These are phyloP conservation scores for Alternaria atra DNA, from an alignment of 2,329 filamentous ascomycete genomes.

Conservation along the genomic window DNA sequence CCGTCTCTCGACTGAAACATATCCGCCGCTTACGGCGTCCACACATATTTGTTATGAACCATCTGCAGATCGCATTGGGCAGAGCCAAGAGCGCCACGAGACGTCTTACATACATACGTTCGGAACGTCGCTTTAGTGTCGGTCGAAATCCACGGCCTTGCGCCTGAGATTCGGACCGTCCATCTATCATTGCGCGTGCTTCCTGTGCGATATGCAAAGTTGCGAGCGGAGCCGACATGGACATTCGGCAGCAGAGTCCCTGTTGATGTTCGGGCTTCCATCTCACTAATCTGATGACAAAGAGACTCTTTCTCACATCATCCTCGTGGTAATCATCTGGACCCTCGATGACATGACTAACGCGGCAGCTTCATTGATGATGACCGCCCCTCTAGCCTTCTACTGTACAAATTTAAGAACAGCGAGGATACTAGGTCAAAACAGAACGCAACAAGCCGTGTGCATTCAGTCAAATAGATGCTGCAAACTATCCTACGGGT, in stretches of 20 bases:
- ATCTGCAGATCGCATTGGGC: constrained; percentile 24
- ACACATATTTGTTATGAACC: constrained; percentile 3
- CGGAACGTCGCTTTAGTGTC: constrained; percentile 1
- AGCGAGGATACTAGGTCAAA: neutral
- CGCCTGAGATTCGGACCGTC: neutral
- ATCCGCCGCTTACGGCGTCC: constrained; percentile 28
- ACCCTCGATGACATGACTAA: neutral
- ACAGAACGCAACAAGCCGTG: neutral
- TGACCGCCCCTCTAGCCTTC: neutral
- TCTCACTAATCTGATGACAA: neutral
- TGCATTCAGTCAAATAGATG: neutral
- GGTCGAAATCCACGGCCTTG: constrained; percentile 1
- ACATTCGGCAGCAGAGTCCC: neutral
- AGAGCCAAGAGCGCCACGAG: constrained; percentile 18
- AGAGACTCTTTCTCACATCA: constrained; percentile 1
- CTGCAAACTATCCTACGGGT: neutral
- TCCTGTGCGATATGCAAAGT: neutral
- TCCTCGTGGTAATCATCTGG: constrained; percentile 2
- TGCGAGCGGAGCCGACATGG: neutral
- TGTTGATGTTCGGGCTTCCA: neutral
- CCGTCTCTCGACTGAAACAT: constrained; percentile 27
- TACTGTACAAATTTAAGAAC: neutral
- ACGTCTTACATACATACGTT: constrained; percentile 22
- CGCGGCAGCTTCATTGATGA: neutral
- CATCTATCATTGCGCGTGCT: neutral